A percentile compares a stretch with the other conserved stretches of the same genome.
phyloP scores from a whole-genome alignment of 257 asterid species.

The Forsythia suspensa region DNA sequence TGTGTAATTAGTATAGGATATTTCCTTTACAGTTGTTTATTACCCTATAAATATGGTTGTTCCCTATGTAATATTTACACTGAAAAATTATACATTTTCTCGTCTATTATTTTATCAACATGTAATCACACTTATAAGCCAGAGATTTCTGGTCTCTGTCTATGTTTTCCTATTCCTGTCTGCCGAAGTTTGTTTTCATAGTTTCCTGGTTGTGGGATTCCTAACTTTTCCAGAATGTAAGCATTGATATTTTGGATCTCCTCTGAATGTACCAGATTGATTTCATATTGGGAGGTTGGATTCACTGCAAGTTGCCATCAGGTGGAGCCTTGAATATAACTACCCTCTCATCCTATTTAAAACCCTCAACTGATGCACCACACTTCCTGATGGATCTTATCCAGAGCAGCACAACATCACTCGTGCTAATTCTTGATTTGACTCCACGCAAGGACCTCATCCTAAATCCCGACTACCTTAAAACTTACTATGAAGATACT shows the following conservation, averaged over 20 bases:
- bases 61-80: too few species aligned
- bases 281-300: constrained; percentile 77
- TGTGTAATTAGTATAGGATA: too few species aligned
- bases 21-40: too few species aligned
- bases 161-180: background rate
- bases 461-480: constrained; percentile 61
- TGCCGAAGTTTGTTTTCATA: background rate
- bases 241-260: background rate
- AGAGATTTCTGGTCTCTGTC: background rate
- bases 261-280: constrained; percentile 60
- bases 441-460: constrained; percentile 80
- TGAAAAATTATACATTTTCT: too few species aligned
- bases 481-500: constrained; percentile 75
- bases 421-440: constrained; percentile 68
- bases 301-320: constrained; percentile 76
- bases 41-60: too few species aligned
- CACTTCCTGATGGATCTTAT: constrained; percentile 72
- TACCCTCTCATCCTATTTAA: constrained; percentile 68
- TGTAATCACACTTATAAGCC: background rate
- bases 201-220: background rate
- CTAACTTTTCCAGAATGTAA: background rate
- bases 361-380: constrained; percentile 75
- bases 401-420: constrained; percentile 66
- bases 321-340: constrained; percentile 76
- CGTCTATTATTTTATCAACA: too few species aligned